A percentile compares a stretch with the other conserved stretches of the same genome.
These are phyloP conservation scores for Sphaerulina musiva DNA, from an alignment of 2,329 filamentous ascomycete species.

Conservation along the genomic window DNA sequence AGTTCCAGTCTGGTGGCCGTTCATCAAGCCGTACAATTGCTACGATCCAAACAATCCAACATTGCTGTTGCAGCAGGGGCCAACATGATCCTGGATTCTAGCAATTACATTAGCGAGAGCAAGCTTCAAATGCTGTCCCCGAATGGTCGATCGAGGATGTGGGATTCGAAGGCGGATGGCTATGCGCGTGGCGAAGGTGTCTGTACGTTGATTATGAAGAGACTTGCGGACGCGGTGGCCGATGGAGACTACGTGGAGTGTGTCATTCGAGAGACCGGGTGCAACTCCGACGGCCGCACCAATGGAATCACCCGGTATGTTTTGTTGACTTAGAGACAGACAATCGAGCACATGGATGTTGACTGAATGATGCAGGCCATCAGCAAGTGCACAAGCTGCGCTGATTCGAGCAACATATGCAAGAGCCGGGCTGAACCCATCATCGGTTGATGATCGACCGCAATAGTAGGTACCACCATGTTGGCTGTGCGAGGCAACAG, in stretches of 20 bases:
- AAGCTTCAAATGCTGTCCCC: slow-evolving; percentile 33
- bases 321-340: too few species aligned
- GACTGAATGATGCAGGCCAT: too few species aligned
- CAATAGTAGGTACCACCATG: slow-evolving; percentile 33
- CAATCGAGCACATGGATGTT: too few species aligned
- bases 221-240: slow-evolving; percentile 11
- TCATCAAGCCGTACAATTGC: slow-evolving; percentile 29
- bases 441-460: too few species aligned
- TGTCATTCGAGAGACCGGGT: slow-evolving; percentile 33
- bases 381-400: slow-evolving; percentile 31
- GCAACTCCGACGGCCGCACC: slow-evolving; percentile 36
- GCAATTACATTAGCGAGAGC: slow-evolving; percentile 21
- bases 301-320: slow-evolving; percentile 10
- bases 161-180: slow-evolving; percentile 40
- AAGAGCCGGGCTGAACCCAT: slow-evolving; percentile 41
- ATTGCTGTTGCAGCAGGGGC: slow-evolving; percentile 21
- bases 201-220: slow-evolving; percentile 31
- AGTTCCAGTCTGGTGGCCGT: slow-evolving; percentile 38
- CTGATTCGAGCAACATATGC: slow-evolving; percentile 46
- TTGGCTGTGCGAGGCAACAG: too few species aligned
- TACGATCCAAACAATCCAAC: slow-evolving; percentile 26
- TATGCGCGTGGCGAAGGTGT: slow-evolving; percentile 50
- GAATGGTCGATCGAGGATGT: slow-evolving; percentile 25
- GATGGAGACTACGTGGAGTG: slow-evolving; percentile 28
- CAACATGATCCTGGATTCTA: slow-evolving; percentile 26